Conservation (phyloP, 257 asterid species). For the Primulina eburnea region DNA sequence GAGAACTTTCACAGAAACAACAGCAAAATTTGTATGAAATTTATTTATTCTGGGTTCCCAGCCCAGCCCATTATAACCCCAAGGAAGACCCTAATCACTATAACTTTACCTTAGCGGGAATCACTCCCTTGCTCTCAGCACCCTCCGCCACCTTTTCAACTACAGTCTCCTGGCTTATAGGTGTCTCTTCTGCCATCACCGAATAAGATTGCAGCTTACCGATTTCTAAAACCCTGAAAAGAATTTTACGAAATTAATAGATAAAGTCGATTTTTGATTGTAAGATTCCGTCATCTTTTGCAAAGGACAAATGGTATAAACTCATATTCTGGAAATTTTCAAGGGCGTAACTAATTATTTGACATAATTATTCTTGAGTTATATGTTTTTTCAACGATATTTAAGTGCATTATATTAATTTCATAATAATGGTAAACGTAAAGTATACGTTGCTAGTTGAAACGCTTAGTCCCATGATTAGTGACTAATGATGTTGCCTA, state of each 20-base stretch:
- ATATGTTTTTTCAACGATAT: too few species aligned
- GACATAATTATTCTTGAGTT: neutral
- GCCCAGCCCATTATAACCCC: too few species aligned
- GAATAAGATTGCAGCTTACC: conserved; percentile 21
- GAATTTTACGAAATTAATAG: neutral
- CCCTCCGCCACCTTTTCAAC: conserved; percentile 42
- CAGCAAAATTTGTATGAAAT: too few species aligned
- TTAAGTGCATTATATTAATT: too few species aligned
- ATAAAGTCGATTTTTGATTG: neutral
- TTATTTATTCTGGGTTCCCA: too few species aligned
- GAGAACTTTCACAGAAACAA: too few species aligned
- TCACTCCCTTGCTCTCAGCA: conserved; percentile 27
- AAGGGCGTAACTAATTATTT: too few species aligned
- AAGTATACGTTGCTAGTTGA: too few species aligned
- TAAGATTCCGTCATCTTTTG: neutral
- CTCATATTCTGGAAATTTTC: neutral
- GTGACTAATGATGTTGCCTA: neutral
- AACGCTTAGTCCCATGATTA: neutral
- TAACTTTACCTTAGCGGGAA: conserved; percentile 42
- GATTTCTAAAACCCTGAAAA: conserved; percentile 19
- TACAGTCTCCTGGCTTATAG: conserved; percentile 37
- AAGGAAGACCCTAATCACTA: too few species aligned
- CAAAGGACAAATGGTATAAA: neutral
- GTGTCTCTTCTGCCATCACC: conserved; percentile 58
- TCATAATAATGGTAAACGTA: neutral